Conservation (phyloP, 2,329 filamentous ascomycete genomes). For the Fusarium sororula region DNA sequence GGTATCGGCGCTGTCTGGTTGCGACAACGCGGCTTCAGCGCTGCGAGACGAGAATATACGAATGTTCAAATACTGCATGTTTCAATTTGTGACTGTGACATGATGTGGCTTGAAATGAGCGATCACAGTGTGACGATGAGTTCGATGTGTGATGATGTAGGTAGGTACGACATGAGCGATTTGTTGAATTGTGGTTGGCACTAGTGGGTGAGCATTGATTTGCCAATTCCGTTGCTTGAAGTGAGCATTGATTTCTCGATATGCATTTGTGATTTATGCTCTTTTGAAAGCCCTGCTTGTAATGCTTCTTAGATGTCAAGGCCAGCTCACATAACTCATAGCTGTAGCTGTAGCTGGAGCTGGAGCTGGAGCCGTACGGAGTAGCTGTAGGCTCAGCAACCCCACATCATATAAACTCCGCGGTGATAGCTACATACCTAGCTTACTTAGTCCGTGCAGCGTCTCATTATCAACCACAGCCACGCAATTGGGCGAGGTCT, state of each 20-base stretch:
- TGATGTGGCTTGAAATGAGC: neutral
- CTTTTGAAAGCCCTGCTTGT: neutral
- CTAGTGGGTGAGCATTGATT: neutral
- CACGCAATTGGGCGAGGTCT: conserved; percentile 6
- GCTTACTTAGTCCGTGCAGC: neutral
- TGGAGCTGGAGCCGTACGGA: neutral
- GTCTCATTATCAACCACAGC: conserved; percentile 6
- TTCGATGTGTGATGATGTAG: neutral
- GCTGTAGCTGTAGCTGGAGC: neutral
- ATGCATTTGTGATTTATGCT: neutral
- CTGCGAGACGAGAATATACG: conserved; percentile 52
- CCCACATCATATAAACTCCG: conserved; percentile 1
- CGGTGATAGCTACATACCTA: neutral
- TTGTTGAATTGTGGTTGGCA: neutral
- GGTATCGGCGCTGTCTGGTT: conserved; percentile 47
- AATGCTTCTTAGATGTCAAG: neutral
- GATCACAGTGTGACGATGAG: neutral
- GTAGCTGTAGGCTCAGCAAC: neutral
- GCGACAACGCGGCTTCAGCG: conserved; percentile 44
- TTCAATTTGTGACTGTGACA: neutral
- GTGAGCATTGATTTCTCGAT: neutral
- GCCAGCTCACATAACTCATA: neutral
- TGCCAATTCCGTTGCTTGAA: neutral
- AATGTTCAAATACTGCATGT: conserved; percentile 42
- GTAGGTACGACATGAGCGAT: neutral